A percentile compares a stretch with the other conserved stretches of the same genome.
phyloP scores from a whole-genome alignment of 345 rosid genomes.

The Populus tremula region DNA sequence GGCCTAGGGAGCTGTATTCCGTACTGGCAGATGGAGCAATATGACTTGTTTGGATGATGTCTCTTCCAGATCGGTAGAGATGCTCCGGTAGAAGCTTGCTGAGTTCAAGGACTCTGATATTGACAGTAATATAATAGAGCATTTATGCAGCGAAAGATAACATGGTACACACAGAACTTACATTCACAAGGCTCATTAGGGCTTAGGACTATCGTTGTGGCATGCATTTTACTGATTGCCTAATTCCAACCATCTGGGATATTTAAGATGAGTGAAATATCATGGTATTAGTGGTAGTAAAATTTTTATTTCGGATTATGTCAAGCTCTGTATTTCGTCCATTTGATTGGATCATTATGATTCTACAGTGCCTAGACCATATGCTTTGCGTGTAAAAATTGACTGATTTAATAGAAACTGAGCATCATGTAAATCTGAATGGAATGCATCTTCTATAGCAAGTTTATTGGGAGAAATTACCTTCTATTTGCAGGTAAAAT shows the following conservation, averaged over 20 bases:
- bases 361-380: no score
- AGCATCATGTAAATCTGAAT: no score
- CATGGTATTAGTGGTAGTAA: neutral
- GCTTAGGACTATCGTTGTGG: neutral
- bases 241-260: no score
- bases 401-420: no score
- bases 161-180: neutral
- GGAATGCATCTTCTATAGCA: no score
- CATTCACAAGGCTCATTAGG: neutral
- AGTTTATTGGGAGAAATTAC: no score
- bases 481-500: no score
- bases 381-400: no score
- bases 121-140: neutral
- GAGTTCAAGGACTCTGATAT: neutral
- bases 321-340: no score
- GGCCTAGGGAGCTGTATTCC: conserved; percentile 23
- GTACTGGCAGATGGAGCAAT: conserved; percentile 23
- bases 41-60: conserved; percentile 19
- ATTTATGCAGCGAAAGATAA: neutral
- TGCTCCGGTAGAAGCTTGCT: neutral
- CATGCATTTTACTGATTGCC: neutral
- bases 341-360: no score
- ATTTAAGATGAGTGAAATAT: neutral
- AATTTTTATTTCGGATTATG: neutral
- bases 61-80: neutral